A percentile compares a stretch with the other conserved stretches of the same genome.
Evolutionary conservation across 2,329 filamentous ascomycete genomes (phyloP).

Genomic region (Ophidiomyces ophidiicola): DNA sequence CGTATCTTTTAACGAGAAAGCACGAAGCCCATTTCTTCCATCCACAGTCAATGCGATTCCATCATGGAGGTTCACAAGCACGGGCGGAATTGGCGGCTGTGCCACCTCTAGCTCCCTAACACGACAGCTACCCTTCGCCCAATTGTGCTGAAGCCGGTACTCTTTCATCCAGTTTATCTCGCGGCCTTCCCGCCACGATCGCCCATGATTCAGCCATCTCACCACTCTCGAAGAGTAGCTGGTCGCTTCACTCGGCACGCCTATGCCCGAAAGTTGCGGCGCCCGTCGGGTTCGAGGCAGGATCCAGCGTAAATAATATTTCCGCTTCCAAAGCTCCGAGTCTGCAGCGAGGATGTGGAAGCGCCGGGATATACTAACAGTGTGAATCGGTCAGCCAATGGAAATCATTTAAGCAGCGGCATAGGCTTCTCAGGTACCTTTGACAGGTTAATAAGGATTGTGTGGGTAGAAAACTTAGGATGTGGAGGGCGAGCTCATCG

Average conservation of each 20-base stretch:
- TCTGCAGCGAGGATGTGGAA: conserved; percentile 63
- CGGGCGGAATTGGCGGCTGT: conserved; percentile 42
- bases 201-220: conserved; percentile 50
- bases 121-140: conserved; percentile 69
- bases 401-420: too few relatives aligned
- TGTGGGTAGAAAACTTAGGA: conserved; percentile 64
- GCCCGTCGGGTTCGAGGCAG: conserved; percentile 65
- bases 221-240: conserved; percentile 45
- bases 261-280: conserved; percentile 45
- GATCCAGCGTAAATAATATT: conserved; percentile 81
- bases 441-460: conserved; percentile 53
- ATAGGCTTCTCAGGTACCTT: too few relatives aligned
- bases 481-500: conserved; percentile 75
- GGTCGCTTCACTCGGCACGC: not conserved
- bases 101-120: conserved; percentile 63
- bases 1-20: conserved; percentile 58
- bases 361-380: conserved; percentile 47
- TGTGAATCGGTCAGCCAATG: too few relatives aligned
- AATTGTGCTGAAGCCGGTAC: conserved; percentile 82
- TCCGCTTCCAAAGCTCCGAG: conserved; percentile 77
- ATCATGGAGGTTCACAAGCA: conserved; percentile 65
- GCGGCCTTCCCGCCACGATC: conserved; percentile 2
- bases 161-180: conserved; percentile 66
- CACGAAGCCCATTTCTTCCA: conserved; percentile 54
- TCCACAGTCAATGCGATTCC: conserved; percentile 71